A percentile compares a stretch with the other conserved stretches of the same genome.
phyloP scores from a whole-genome alignment of 768 basidiomycete genomes.

The Grammothele lineata region DNA sequence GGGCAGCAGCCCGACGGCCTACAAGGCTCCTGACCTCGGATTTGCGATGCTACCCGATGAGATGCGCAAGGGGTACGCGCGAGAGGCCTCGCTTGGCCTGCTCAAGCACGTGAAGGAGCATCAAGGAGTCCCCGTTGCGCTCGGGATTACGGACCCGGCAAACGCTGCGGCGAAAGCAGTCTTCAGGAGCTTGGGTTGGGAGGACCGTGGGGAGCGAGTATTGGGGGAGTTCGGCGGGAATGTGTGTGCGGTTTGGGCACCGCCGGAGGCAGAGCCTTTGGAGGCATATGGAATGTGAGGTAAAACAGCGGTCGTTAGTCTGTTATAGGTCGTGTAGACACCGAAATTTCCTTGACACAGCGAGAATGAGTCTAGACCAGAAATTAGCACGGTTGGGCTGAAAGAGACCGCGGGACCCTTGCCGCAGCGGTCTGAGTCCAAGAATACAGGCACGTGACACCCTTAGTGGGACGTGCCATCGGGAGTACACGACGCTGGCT shows the following conservation, averaged over 20 bases:
- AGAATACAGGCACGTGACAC: too few species aligned
- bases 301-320: not conserved
- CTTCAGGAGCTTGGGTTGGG: not conserved
- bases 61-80: constrained; percentile 2
- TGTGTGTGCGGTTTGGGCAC: not conserved
- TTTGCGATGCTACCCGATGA: constrained; percentile 1
- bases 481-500: too few species aligned
- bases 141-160: not conserved
- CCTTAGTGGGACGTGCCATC: too few species aligned
- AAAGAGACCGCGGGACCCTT: too few species aligned
- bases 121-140: not conserved
- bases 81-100: not conserved
- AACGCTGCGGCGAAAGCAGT: not conserved
- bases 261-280: not conserved
- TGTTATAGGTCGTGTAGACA: too few species aligned
- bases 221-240: not conserved
- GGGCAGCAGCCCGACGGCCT: not conserved
- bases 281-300: not conserved
- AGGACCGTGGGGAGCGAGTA: not conserved
- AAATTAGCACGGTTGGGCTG: too few species aligned
- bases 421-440: too few species aligned
- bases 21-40: not conserved
- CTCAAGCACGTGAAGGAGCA: not conserved
- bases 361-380: too few species aligned
- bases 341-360: too few species aligned